Evolutionary conservation across 2,329 filamentous ascomycete genomes (phyloP).

Genomic region (Penicillium nordicum): DNA sequence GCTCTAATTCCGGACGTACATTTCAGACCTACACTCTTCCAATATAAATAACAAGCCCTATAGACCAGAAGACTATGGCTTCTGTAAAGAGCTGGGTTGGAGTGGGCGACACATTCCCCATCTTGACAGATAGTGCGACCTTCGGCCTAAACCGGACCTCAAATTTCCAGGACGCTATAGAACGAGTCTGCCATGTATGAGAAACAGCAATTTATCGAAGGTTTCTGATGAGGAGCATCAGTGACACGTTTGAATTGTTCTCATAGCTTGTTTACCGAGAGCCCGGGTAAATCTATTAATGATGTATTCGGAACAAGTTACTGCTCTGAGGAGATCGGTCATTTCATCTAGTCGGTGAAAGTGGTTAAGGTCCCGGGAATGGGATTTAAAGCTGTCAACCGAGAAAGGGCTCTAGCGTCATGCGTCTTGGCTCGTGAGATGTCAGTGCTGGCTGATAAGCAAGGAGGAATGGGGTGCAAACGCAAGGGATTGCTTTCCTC

Average conservation of each 20-base stretch:
- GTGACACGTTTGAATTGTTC: neutral
- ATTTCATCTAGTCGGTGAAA: conserved; percentile 11
- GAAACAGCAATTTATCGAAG: neutral
- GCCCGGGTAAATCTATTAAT: neutral
- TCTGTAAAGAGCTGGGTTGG: conserved; percentile 29
- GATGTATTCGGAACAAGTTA: neutral
- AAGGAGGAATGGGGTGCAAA: conserved; percentile 18
- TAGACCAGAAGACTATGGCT: conserved; percentile 31
- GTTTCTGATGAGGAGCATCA: neutral
- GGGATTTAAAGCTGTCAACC: neutral
- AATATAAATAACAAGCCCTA: conserved; percentile 27
- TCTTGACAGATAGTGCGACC: conserved; percentile 13
- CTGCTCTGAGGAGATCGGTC: neutral
- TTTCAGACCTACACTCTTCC: conserved; percentile 28
- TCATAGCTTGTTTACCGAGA: neutral
- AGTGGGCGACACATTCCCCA: conserved; percentile 31
- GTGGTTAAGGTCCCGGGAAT: neutral
- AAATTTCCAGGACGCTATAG: neutral
- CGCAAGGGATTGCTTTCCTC: conserved; percentile 18
- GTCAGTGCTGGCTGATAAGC: conserved; percentile 16
- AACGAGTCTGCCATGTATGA: conserved; percentile 5
- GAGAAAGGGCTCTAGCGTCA: conserved; percentile 13
- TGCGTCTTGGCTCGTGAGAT: conserved; percentile 14
- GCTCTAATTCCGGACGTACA: neutral
- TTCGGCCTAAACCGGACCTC: neutral